phyloP scores from a whole-genome alignment of 768 basidiomycete species.

The Termitomyces sp. region DNA sequence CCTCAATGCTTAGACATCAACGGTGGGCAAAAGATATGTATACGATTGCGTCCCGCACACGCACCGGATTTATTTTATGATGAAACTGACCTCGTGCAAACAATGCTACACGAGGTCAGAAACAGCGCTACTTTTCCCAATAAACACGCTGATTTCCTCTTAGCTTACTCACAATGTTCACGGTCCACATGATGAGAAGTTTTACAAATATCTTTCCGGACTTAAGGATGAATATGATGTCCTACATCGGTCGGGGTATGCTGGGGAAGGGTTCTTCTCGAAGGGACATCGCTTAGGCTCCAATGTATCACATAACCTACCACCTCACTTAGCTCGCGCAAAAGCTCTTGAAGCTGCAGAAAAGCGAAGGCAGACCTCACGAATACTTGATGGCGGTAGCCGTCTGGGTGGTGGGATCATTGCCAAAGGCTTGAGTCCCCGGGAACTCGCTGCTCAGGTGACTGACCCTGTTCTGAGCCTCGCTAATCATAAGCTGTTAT shows the following conservation, averaged over 20 bases:
- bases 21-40: conserved; percentile 72
- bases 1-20: conserved; percentile 53
- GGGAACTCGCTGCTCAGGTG: conserved; percentile 71
- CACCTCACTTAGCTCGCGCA: conserved; percentile 54
- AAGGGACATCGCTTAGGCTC: conserved; percentile 67
- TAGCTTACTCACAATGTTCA: conserved; percentile 88
- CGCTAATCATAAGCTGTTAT: background rate
- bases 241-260: conserved; percentile 74
- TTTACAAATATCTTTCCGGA: conserved; percentile 65
- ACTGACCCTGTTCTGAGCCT: background rate
- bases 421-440: conserved; percentile 42
- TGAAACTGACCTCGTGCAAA: conserved; percentile 69
- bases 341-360: conserved; percentile 81
- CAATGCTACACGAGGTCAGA: conserved; percentile 86
- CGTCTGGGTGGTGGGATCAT: conserved; percentile 45
- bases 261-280: conserved; percentile 87
- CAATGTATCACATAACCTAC: conserved; percentile 60
- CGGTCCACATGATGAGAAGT: conserved; percentile 83
- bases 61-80: conserved; percentile 67
- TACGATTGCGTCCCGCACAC: conserved; percentile 72
- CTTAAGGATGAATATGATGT: conserved; percentile 84
- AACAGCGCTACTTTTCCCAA: background rate
- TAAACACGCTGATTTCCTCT: background rate
- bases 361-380: conserved; percentile 46
- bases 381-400: conserved; percentile 45